phyloP scores from a whole-genome alignment of 192 early-diverging fungal genomes.

The Spizellomyces punctatus region DNA sequence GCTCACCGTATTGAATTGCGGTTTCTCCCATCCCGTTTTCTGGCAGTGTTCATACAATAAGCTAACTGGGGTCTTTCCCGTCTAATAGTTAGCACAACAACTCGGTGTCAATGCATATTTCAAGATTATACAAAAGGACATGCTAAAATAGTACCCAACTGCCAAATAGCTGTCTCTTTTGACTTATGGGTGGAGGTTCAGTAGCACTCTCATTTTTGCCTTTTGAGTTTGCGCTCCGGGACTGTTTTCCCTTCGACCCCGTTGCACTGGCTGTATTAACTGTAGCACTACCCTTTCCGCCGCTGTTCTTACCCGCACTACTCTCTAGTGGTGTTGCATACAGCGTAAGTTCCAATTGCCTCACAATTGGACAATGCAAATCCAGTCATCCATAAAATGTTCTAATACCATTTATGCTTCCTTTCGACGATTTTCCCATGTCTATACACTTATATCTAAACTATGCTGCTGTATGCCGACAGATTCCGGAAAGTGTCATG shows the following conservation, averaged over 20 bases:
- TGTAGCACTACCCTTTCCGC: background rate
- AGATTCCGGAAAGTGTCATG: no score
- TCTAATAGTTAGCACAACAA: constrained; percentile 53
- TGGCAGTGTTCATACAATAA: constrained; percentile 81
- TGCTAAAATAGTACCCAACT: background rate
- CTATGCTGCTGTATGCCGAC: no score
- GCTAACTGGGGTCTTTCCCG: constrained; percentile 81
- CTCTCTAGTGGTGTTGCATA: background rate
- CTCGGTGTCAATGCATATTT: background rate
- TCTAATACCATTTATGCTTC: no score
- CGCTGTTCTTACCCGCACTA: background rate
- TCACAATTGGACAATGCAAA: no score
- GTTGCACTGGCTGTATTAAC: constrained; percentile 3
- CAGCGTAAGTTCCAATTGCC: background rate
- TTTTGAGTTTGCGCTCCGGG: background rate
- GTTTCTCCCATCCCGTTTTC: constrained; percentile 72
- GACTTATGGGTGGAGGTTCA: background rate
- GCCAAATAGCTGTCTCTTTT: background rate
- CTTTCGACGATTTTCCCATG: no score
- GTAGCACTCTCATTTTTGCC: background rate
- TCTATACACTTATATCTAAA: no score
- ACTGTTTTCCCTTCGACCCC: background rate
- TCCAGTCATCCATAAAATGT: no score
- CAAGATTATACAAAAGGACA: background rate
- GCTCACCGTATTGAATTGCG: constrained; percentile 60